These are phyloP conservation scores for Zea mays DNA, from an alignment of 176 grass and related monocot genomes.

Conservation along the genomic window DNA sequence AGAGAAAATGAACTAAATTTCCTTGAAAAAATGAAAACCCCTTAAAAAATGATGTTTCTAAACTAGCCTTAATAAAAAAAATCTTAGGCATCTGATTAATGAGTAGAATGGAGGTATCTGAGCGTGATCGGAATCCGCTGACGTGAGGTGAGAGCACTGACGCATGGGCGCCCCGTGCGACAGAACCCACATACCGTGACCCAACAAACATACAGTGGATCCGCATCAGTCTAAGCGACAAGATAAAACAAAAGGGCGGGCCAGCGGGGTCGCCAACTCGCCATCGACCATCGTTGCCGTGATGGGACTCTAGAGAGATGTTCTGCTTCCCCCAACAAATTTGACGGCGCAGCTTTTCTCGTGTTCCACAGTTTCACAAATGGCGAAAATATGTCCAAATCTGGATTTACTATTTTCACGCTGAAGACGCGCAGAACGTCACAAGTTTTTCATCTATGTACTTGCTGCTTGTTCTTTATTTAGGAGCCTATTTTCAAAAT, in stretches of 20 bases:
- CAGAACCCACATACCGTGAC: too few relatives aligned
- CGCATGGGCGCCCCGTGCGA: too few relatives aligned
- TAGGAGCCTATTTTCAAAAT: not conserved
- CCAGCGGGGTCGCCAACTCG: too few relatives aligned
- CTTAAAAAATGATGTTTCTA: too few relatives aligned
- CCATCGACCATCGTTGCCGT: not conserved
- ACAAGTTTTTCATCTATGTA: not conserved
- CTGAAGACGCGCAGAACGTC: not conserved
- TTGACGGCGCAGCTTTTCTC: conserved; percentile 13
- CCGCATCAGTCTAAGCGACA: too few relatives aligned
- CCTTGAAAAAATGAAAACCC: too few relatives aligned
- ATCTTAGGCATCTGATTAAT: not conserved
- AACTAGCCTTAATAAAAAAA: not conserved
- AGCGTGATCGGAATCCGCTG: too few relatives aligned
- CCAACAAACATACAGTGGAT: too few relatives aligned
- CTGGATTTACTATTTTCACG: not conserved
- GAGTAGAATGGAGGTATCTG: not conserved
- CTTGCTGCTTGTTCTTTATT: not conserved
- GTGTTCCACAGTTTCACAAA: not conserved
- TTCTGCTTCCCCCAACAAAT: not conserved
- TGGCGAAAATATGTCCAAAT: conserved; percentile 22
- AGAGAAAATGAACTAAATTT: too few relatives aligned
- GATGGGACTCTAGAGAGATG: not conserved
- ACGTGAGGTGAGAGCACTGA: too few relatives aligned
- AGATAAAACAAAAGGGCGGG: too few relatives aligned